These are phyloP conservation scores for Mortierella alpina DNA, from an alignment of 192 early-diverging fungal genomes.

Conservation along the genomic window DNA sequence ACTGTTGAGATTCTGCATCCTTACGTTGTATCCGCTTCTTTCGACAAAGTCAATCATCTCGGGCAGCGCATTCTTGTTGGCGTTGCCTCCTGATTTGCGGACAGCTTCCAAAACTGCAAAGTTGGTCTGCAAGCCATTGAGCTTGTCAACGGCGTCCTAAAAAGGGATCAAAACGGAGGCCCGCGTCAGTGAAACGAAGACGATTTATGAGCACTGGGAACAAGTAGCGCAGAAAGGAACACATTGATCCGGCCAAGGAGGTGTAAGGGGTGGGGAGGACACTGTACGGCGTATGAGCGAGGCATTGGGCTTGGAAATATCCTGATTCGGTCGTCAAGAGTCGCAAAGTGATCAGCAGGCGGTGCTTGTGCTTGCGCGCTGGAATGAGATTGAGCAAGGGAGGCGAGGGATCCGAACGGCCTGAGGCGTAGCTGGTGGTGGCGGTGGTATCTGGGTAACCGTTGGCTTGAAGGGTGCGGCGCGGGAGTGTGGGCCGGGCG, in stretches of 20 bases:
- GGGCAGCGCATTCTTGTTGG: constrained; percentile 70
- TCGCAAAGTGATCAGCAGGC: not conserved
- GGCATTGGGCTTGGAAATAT: constrained; percentile 45
- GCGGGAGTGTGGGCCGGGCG: not conserved
- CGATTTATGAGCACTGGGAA: not conserved
- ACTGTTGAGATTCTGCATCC: not conserved
- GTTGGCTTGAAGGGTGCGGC: not conserved
- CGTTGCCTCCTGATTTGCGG: constrained; percentile 70
- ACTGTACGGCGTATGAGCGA: constrained; percentile 48
- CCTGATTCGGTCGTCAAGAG: constrained; percentile 30
- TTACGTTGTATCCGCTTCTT: constrained; percentile 81
- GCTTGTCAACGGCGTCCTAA: constrained; percentile 80
- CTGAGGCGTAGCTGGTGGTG: constrained; percentile 8
- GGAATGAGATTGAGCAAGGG: not conserved
- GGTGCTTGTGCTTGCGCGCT: not conserved
- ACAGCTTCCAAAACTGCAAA: constrained; percentile 77
- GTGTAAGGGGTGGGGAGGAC: not conserved
- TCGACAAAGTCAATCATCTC: constrained; percentile 75
- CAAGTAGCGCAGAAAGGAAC: not conserved
- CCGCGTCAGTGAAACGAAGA: not conserved
- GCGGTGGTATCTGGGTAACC: not conserved
- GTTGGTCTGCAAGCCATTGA: constrained; percentile 92
- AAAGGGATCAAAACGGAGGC: not conserved
- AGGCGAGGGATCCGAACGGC: constrained; percentile 11
- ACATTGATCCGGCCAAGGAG: not conserved